Evolutionary conservation across 2,329 filamentous ascomycete genomes (phyloP).

Genomic region (Botryosphaeria dothidea): DNA sequence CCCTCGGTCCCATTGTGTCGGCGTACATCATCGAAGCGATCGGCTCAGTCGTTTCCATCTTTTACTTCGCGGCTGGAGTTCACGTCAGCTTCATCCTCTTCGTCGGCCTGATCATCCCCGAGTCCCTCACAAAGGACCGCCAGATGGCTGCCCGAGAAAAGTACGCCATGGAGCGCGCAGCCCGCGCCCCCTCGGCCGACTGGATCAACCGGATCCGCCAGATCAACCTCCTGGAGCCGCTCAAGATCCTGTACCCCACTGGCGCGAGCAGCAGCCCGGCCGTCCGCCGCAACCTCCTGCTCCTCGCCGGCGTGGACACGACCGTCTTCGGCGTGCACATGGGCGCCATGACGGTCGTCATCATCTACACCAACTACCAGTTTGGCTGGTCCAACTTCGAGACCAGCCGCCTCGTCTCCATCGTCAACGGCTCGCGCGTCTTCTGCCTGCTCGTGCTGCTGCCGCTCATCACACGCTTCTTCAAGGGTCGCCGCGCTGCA

Average conservation of each 20-base stretch:
- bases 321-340: slow-evolving; percentile 80
- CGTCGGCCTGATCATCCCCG: slow-evolving; percentile 72
- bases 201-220: slow-evolving; percentile 47
- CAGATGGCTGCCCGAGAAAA: slow-evolving; percentile 72
- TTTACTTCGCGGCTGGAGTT: slow-evolving; percentile 75
- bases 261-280: slow-evolving; percentile 61
- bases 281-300: slow-evolving; percentile 77
- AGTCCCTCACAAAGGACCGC: slow-evolving; percentile 76
- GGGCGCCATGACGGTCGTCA: slow-evolving; percentile 75
- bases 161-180: slow-evolving; percentile 46
- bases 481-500: slow-evolving; percentile 57
- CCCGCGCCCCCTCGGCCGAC: slow-evolving; percentile 38
- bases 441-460: slow-evolving; percentile 72
- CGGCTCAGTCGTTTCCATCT: slow-evolving; percentile 74
- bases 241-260: slow-evolving; percentile 75
- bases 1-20: slow-evolving; percentile 78
- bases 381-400: slow-evolving; percentile 84
- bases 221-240: slow-evolving; percentile 71
- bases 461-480: slow-evolving; percentile 73
- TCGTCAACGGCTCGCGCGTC: slow-evolving; percentile 77
- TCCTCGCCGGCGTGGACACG: slow-evolving; percentile 78
- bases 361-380: slow-evolving; percentile 78
- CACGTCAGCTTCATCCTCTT: slow-evolving; percentile 75
- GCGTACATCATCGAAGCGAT: slow-evolving; percentile 78
- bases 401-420: slow-evolving; percentile 76